Evolutionary conservation across 108 stramenopile species (phyloP).

Genomic region (Fragilaria crotonensis): DNA sequence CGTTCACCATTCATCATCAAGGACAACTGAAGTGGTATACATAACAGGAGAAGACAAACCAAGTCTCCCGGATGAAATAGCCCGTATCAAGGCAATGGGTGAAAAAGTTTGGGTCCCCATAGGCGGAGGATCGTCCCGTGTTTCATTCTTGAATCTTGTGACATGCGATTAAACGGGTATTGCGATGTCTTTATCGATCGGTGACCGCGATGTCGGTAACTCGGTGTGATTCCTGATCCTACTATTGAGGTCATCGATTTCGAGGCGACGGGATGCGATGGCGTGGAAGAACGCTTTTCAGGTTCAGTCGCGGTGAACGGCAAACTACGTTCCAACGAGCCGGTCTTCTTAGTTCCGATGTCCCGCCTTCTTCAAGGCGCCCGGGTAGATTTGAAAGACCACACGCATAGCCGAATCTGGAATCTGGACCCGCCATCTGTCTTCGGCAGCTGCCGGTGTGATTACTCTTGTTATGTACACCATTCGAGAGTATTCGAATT

Average conservation of each 20-base stretch:
- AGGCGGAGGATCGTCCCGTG: slow-evolving; percentile 38
- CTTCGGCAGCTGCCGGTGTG: too few species aligned
- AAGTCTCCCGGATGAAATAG: slow-evolving; percentile 52
- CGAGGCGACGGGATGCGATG: too few species aligned
- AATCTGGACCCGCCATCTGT: too few species aligned
- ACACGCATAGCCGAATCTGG: too few species aligned
- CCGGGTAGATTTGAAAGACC: too few species aligned
- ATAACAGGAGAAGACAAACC: slow-evolving; percentile 50
- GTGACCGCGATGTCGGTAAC: slow-evolving; percentile 63
- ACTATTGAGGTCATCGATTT: slow-evolving; percentile 60
- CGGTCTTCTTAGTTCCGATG: too few species aligned
- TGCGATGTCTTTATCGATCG: slow-evolving; percentile 77
- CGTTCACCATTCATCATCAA: slow-evolving; percentile 21
- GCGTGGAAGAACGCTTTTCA: too few species aligned
- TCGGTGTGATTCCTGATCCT: slow-evolving; percentile 75
- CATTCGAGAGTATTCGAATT: too few species aligned
- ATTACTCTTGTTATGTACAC: too few species aligned
- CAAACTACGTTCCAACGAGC: too few species aligned
- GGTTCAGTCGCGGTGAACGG: too few species aligned
- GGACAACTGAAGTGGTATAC: slow-evolving; percentile 26
- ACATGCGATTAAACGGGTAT: slow-evolving; percentile 10
- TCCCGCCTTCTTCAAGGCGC: too few species aligned
- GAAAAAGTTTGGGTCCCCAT: slow-evolving; percentile 63
- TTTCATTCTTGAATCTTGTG: slow-evolving; percentile 26
- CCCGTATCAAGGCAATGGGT: slow-evolving; percentile 57